These are phyloP conservation scores for Fusarium sp. DNA, from an alignment of 2,329 filamentous ascomycete species.

Conservation along the genomic window DNA sequence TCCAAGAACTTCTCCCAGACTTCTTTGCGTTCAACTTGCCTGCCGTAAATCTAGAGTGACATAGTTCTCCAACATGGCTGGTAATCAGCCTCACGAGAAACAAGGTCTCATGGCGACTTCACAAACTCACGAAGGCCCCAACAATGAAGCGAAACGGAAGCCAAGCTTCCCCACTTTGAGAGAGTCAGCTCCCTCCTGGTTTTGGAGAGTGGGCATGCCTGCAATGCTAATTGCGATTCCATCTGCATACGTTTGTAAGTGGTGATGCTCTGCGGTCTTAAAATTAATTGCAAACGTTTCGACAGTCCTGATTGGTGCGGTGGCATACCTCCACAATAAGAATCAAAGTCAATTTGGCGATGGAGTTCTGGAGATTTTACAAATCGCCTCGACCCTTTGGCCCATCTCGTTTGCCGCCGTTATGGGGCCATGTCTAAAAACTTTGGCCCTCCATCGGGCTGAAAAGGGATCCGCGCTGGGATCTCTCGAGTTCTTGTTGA, in stretches of 20 bases:
- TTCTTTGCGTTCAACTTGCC: too few relatives aligned
- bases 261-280: fast-evolving
- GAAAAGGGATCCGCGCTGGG: neutral
- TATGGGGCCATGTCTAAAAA: conserved; percentile 8
- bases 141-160: neutral
- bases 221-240: neutral
- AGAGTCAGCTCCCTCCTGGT: neutral
- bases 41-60: too few relatives aligned
- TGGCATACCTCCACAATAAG: neutral
- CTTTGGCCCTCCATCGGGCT: neutral
- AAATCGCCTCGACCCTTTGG: conserved; percentile 18
- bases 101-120: too few relatives aligned
- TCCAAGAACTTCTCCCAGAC: too few relatives aligned
- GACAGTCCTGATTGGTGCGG: neutral
- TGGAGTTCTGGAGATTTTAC: neutral
- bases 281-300: neutral
- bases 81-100: too few relatives aligned
- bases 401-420: conserved; percentile 24
- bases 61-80: too few relatives aligned
- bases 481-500: conserved; percentile 8
- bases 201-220: neutral
- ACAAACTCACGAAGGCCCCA: too few relatives aligned
- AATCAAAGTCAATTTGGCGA: neutral
- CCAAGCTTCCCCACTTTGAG: neutral
- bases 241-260: neutral